Evolutionary conservation across 169 alveolate species (phyloP).

Genomic region (Plasmodium coatneyi): DNA sequence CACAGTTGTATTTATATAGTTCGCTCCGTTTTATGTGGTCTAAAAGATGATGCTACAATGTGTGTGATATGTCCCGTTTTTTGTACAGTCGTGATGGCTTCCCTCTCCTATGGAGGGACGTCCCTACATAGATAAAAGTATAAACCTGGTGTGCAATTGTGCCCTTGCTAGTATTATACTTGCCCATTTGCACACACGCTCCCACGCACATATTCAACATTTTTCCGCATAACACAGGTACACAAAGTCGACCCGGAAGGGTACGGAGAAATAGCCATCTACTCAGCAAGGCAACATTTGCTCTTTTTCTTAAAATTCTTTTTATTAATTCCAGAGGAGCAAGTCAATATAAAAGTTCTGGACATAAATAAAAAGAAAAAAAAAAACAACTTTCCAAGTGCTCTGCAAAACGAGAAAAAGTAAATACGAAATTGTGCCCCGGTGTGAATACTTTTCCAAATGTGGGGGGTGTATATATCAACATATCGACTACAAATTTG

Average conservation of each 20-base stretch:
- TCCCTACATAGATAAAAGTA: neutral
- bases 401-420: constrained; percentile 71
- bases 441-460: constrained; percentile 60
- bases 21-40: neutral
- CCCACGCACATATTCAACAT: neutral
- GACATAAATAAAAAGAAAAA: constrained; percentile 62
- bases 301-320: constrained; percentile 55
- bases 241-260: constrained; percentile 55
- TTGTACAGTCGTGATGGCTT: neutral
- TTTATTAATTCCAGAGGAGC: constrained; percentile 70
- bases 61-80: neutral
- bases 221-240: constrained; percentile 13
- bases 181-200: neutral
- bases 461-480: constrained; percentile 74
- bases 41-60: neutral
- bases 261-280: constrained; percentile 66
- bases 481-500: constrained; percentile 63
- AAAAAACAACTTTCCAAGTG: constrained; percentile 47
- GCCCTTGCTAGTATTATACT: neutral
- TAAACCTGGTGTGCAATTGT: neutral
- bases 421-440: constrained; percentile 58
- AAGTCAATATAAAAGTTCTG: constrained; percentile 64
- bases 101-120: neutral
- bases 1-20: neutral
- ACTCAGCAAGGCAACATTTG: constrained; percentile 32